A percentile compares a stretch with the other conserved stretches of the same genome.
Conservation (phyloP, 2,329 filamentous ascomycete species). For the Fusarium tanahbumbuense region DNA sequence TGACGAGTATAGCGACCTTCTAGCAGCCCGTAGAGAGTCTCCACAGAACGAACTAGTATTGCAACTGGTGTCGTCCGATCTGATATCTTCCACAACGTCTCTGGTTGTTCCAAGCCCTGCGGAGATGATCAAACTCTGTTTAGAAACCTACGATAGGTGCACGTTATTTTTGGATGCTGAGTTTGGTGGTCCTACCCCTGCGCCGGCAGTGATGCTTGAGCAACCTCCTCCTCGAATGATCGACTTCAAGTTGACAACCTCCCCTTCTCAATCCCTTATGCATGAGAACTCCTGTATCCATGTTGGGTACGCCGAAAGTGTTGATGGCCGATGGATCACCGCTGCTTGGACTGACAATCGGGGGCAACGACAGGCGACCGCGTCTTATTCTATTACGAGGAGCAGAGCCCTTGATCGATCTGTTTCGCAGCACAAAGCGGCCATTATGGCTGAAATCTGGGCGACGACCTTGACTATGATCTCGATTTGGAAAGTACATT, state of each 20-base stretch:
- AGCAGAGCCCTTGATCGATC: constrained; percentile 62
- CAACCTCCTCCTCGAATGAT: constrained; percentile 75
- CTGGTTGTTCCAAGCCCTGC: constrained; percentile 71
- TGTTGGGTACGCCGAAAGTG: constrained; percentile 79
- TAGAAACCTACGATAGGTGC: constrained; percentile 84
- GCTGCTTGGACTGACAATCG: constrained; percentile 84
- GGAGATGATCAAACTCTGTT: constrained; percentile 71
- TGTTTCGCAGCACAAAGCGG: constrained; percentile 63
- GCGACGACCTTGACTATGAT: constrained; percentile 80
- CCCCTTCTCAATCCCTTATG: constrained; percentile 77
- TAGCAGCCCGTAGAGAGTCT: constrained; percentile 56
- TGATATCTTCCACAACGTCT: constrained; percentile 72
- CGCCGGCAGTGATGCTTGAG: constrained; percentile 79
- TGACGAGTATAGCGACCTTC: constrained; percentile 64
- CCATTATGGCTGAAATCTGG: constrained; percentile 80
- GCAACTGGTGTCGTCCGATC: constrained; percentile 77
- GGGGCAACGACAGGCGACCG: constrained; percentile 77
- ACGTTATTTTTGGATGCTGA: constrained; percentile 56
- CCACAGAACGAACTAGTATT: constrained; percentile 76
- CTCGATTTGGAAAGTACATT: constrained; percentile 75
- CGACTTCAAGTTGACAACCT: constrained; percentile 77
- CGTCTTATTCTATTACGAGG: constrained; percentile 77
- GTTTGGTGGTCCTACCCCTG: constrained; percentile 66
- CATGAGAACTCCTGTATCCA: constrained; percentile 85
- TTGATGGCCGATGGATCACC: constrained; percentile 81